Conservation (phyloP, 2,329 filamentous ascomycete genomes). For the Fusarium sp. region DNA sequence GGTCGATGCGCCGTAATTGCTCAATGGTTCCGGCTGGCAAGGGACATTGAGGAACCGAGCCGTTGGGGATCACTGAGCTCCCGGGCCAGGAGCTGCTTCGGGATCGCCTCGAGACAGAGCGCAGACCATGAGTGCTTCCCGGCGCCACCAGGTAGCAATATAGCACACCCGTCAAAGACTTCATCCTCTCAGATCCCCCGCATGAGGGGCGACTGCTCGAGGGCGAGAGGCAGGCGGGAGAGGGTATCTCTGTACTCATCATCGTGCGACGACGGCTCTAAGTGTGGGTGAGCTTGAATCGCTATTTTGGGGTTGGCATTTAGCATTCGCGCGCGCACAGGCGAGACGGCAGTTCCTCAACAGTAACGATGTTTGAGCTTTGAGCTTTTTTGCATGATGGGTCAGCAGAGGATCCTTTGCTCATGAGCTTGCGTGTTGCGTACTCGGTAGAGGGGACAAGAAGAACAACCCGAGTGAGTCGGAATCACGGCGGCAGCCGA, state of each 20-base stretch:
- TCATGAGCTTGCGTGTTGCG: conserved; percentile 29
- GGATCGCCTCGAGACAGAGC: conserved; percentile 42
- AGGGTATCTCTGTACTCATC: conserved; percentile 25
- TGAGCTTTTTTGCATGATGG: conserved; percentile 20
- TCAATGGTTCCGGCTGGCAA: conserved; percentile 37
- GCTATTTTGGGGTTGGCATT: conserved; percentile 6
- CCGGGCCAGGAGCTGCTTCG: conserved; percentile 40
- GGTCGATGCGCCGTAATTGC: conserved; percentile 37
- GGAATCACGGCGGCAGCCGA: conserved; percentile 32
- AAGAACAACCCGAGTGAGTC: conserved; percentile 40
- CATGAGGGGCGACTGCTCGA: conserved; percentile 31
- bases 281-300: conserved; percentile 18
- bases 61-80: conserved; percentile 16
- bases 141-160: conserved; percentile 34
- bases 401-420: conserved; percentile 20
- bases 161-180: conserved; percentile 39
- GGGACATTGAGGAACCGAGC: conserved; percentile 40
- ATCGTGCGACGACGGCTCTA: conserved; percentile 23
- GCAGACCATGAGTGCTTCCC: conserved; percentile 35
- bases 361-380: conserved; percentile 8
- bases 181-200: conserved; percentile 42
- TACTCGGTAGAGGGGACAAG: conserved; percentile 18
- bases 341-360: conserved; percentile 20
- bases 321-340: conserved; percentile 15
- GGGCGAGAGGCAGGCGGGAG: background rate